These are phyloP conservation scores for Podaxis sp. DNA, from an alignment of 768 basidiomycete species.

Conservation along the genomic window DNA sequence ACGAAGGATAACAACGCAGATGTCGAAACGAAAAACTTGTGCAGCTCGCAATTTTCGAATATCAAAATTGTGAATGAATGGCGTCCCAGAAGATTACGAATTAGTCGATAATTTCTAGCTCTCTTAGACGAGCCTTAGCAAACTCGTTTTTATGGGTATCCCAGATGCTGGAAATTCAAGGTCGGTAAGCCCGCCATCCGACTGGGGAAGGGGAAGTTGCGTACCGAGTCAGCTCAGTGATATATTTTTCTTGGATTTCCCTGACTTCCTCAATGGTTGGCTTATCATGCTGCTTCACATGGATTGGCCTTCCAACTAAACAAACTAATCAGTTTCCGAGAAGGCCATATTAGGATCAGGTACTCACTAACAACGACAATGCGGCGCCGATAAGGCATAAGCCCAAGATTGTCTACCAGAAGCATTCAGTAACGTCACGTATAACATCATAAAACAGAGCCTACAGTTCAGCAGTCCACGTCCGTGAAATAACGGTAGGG, in stretches of 20 bases:
- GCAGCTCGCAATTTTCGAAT: background rate
- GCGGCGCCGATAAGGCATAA: constrained; percentile 93
- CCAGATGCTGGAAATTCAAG: constrained; percentile 63
- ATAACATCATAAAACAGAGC: constrained; percentile 20
- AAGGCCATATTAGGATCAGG: background rate
- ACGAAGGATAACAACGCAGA: background rate
- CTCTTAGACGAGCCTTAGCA: constrained; percentile 75
- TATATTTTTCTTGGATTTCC: constrained; percentile 80
- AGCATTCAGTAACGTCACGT: background rate
- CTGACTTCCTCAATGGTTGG: constrained; percentile 82
- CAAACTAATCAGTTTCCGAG: background rate
- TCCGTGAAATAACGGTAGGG: constrained; percentile 95
- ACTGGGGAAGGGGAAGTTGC: constrained; percentile 18
- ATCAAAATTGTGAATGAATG: background rate
- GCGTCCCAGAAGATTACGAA: background rate
- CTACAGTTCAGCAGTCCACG: constrained; percentile 91
- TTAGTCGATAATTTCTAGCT: constrained; percentile 77
- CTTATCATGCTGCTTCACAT: constrained; percentile 69
- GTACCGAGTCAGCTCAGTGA: constrained; percentile 87
- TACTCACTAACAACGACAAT: constrained; percentile 96
- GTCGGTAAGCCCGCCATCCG: background rate
- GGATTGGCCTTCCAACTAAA: constrained; percentile 87
- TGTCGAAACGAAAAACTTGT: background rate
- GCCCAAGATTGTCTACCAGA: constrained; percentile 79
- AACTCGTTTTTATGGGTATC: constrained; percentile 94